Evolutionary conservation across 1,284 basidiomycete genomes (phyloP), one percentile per base, ranked within the genome.

Genomic region (Trichosporon coremiiforme): DNA sequence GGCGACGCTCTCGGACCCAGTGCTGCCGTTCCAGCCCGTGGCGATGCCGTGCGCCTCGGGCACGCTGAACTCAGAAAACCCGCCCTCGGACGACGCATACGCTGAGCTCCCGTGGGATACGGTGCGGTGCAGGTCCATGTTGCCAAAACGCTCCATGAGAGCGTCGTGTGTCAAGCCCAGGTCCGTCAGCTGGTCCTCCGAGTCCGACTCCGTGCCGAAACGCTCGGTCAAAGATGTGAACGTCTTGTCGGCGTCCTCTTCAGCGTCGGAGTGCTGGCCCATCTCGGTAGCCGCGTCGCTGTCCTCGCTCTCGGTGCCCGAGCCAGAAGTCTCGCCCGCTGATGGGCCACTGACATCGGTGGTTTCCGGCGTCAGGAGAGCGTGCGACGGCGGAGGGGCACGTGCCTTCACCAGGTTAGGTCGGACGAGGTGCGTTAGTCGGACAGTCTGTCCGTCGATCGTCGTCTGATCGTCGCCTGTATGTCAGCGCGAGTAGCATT

Each of bases 391-490:
- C 8, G 71, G 17, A 13, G 41, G 68, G 0, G 68, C 63, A 8
- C 62, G 71, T 0, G 77, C 75, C 60, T 70, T 74, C n/a, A 68
- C 76, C 5, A 82, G 71, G 7, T 73, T 65, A 5, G 83, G 82
- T 0, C 78, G 66, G 31, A 82, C 73, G 66, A 84, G 79, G 70
- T 84, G 80, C 12, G 83, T 84, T 6, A 84, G 64, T 9, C 83
- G 78, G 29, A 82, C 71, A 0, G 25, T 13, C 31, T 75, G 70
- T 45, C 73, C 75, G 5, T 64, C 38, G 7, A 63, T 53, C 0
- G 76, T 76, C 0, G 60, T 33, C 38, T 76, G 72, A 29, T 77
- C 72, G 66, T 80, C 79, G 66, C 77, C 79, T 79, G 25, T 20
- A 22, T n/a, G 57, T 70, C 66, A 72, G 69, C 60, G 25, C 25